These are phyloP conservation scores for Alternaria gansuensis DNA, from an alignment of 2,329 filamentous ascomycete species.

Conservation along the genomic window DNA sequence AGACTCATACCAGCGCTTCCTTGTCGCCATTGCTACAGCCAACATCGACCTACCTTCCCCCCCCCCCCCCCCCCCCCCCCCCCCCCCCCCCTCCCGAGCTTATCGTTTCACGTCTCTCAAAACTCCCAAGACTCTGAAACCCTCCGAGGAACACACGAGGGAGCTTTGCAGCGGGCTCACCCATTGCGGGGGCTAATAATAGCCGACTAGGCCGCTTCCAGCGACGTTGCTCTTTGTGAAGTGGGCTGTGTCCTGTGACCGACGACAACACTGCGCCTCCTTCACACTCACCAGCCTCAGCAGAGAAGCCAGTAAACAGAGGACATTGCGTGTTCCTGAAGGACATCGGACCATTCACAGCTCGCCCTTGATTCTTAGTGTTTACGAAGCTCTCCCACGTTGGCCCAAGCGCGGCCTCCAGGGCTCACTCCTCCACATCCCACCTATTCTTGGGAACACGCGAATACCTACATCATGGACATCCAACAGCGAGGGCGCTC, in stretches of 20 bases:
- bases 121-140: slow-evolving; percentile 33
- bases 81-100: slow-evolving; percentile 6
- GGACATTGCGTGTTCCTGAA: slow-evolving; percentile 31
- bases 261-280: slow-evolving; percentile 39
- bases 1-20: slow-evolving; percentile 8
- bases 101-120: slow-evolving; percentile 30
- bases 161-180: slow-evolving; percentile 17
- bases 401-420: slow-evolving; percentile 35
- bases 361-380: slow-evolving; percentile 22
- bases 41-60: not conserved
- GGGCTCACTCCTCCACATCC: slow-evolving; percentile 25
- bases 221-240: slow-evolving; percentile 24
- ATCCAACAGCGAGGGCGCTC: slow-evolving; percentile 67
- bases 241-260: slow-evolving; percentile 23
- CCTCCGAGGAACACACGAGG: slow-evolving; percentile 24
- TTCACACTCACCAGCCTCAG: slow-evolving; percentile 43
- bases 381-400: slow-evolving; percentile 17
- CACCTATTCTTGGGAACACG: slow-evolving; percentile 46
- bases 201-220: slow-evolving; percentile 23
- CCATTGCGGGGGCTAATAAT: slow-evolving; percentile 22
- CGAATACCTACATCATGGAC: slow-evolving; percentile 60
- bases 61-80: not conserved
- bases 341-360: slow-evolving; percentile 36
- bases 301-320: slow-evolving; percentile 27
- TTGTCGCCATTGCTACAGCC: slow-evolving; percentile 7